Base-by-base conservation (phyloP, 108 stramenopile species). In the Nitzschia palea region DNA sequence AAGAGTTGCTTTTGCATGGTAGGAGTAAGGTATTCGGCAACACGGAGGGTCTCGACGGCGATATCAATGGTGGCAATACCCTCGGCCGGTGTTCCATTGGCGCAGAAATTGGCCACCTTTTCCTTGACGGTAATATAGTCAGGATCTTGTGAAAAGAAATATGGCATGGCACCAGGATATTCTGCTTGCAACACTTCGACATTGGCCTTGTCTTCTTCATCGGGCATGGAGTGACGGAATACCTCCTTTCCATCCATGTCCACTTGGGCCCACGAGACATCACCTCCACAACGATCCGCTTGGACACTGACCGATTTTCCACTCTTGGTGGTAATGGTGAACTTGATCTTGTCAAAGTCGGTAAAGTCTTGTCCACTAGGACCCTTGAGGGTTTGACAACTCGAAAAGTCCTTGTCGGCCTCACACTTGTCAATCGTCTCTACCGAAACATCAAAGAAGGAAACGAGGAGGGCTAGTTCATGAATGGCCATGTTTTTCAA, bases 101-200 rank as follows among this genome's bases (percentile, higher is more conserved):
- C 90, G 66, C 87, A 87, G 56, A 80, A 71, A 36, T 73, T 62
- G 15, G 90, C 82, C 40, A 93, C 90, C 32, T 88, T 77, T 68
- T 97, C 92, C 81, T 97, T 97, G 43, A 97, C 92, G 0, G 96
- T 97, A 71, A 94, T 89, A 72, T 97, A 97, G 87, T 97, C 96
- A 25, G 94, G 93, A 77, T 97, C 92, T 58, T 97, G 96, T 23
- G 80, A 78, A 80, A 94, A 94, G 81, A 97, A 97, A 71, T 97
- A 97, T 9, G 96, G 92, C 93, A 95, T 97, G 51, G 90, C 92
- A 53, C 86, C 90, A 18, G 96, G 96, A 72, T 91, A 88, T 75
- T 90, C 83, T n/a, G 71, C 76, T 77, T 92, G 70, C 67, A 93
- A 67, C 15, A 78, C 80, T 23, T 74, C 53, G 28, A 97, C 94